Evolutionary conservation across 2,329 filamentous ascomycete species (phyloP), one percentile per base, ranked within the genome.

Genomic region (Pseudocercospora fijiensis): DNA sequence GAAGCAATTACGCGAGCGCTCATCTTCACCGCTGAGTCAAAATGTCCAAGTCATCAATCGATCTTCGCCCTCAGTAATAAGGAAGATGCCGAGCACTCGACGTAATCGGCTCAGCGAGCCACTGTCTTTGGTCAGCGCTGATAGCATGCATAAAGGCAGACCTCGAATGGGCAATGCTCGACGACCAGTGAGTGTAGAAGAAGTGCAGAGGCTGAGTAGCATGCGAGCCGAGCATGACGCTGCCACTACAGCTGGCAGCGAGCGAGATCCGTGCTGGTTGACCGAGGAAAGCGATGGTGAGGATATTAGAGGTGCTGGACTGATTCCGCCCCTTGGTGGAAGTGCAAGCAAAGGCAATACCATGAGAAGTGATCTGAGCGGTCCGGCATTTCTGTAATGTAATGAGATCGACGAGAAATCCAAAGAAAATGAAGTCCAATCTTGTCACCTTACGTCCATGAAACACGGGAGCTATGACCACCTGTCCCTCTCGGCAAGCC

Each of bases 141-240:
- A 75, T 47, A 75, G 73, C 57, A 62, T 75, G 62, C 72, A 65
- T 49, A 68, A 65, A 53, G 62, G 59, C 53, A 55, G 63, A 28
- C 69, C 69, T 20, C 55, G 69, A 7, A 57, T 71, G 9, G 66
- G 65, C 18, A 68, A 63, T 18, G 67, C 66, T 22, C 64, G 69
- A 18, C 13, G 56, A 43, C 72, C 67, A 5, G 61, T 72, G 16
- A 71, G 70, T 52, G 68, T 71, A 4, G 68, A 72, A 53, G 63
- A 72, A 28, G 69, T 66, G 30, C 61, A 69, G 57, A 64, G 73
- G 55, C 57, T 73, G 47, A 72, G 73, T 61, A 75, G 70, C 57
- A 65, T 74, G 41, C 67, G 61, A 56, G 74, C 73, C 8, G 67
- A 69, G 62, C 66, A 64, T 16, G 65, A 64, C 20, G 63, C 61